Base-by-base conservation (phyloP, 2,329 filamentous ascomycete species). In the Colletotrichum endophyticum region DNA sequence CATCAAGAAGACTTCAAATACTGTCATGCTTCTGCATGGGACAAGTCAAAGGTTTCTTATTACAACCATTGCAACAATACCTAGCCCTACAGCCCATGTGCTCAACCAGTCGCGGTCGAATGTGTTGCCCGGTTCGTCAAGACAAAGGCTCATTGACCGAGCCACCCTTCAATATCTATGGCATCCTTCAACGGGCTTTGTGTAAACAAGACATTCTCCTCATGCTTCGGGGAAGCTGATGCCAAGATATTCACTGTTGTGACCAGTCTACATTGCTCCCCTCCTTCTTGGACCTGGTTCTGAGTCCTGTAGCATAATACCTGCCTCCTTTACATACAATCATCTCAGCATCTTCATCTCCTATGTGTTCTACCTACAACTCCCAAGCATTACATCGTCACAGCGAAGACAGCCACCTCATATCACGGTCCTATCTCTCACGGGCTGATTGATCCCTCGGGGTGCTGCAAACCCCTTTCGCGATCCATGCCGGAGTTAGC, bases 401-500 rank as follows among this genome's bases (percentile, higher is more conserved):
- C 28, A 4, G 63, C 25, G 34, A 39, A 25, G 62, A 64, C 15
- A 15, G 19, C 22, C 32, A 27, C 30, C 16, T 22, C 27, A 11
- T 11, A 16, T 39, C 19, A 53, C 22, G n/a, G 11, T 53, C n/a
- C 8, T 53, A 53, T 53, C n/a, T 53, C 44, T 53, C n/a, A 53
- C 6, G 22, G 22, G 44, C 44, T 13, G 44, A 22, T 22, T 13
- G n/a, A 53, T 53, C n/a, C 2, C 15, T 22, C 30, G 11, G 8
- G 30, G 39, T 11, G 15, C 34, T 11, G 32, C 66, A n/a, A 36
- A n/a, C 22, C 6, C 15, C 15, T 36, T 22, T 22, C 57, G 19
- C 56, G 19, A 49, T 53, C 27, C 27, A 53, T 73, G 13, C 76
- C 78, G 8, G 78, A 79, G 62, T 61, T 80, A 19, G 72, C 72